Conservation (phyloP, 2,329 filamentous ascomycete genomes). For the Pseudocercospora ulei region DNA sequence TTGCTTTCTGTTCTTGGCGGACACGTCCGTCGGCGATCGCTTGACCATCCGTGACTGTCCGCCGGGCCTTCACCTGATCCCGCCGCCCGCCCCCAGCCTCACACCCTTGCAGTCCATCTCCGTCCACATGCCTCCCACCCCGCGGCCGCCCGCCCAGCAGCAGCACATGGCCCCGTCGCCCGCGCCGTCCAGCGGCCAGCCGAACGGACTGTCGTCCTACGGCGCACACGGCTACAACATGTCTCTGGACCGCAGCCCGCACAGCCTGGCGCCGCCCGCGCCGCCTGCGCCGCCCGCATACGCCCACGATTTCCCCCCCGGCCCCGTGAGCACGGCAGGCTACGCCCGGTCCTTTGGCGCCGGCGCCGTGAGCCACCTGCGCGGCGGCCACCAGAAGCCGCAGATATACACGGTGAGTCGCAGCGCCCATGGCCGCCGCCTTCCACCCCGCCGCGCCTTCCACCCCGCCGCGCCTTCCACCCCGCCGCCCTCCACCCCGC, state of each 20-base stretch:
- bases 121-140: constrained; percentile 28
- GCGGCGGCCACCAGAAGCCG: constrained; percentile 34
- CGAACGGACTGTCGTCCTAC: constrained; percentile 19
- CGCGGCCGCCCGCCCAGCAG: constrained; percentile 25
- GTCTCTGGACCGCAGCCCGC: constrained; percentile 28
- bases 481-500: no score
- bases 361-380: constrained; percentile 21
- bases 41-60: background rate
- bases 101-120: constrained; percentile 10
- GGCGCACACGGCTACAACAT: constrained; percentile 22
- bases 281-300: constrained; percentile 22
- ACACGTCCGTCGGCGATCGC: no score
- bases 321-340: constrained; percentile 35
- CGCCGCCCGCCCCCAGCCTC: background rate
- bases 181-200: constrained; percentile 20
- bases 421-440: constrained; percentile 6
- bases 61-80: background rate
- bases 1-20: no score
- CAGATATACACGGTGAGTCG: constrained; percentile 44
- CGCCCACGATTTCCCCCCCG: constrained; percentile 31
- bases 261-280: constrained; percentile 19
- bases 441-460: no score
- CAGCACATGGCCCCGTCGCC: constrained; percentile 21
- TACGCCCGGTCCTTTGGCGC: constrained; percentile 33
- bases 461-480: no score